A percentile compares a stretch with the other conserved stretches of the same genome.
phyloP scores from a whole-genome alignment of 805 yeast species.

The Ogataea polymorpha region DNA sequence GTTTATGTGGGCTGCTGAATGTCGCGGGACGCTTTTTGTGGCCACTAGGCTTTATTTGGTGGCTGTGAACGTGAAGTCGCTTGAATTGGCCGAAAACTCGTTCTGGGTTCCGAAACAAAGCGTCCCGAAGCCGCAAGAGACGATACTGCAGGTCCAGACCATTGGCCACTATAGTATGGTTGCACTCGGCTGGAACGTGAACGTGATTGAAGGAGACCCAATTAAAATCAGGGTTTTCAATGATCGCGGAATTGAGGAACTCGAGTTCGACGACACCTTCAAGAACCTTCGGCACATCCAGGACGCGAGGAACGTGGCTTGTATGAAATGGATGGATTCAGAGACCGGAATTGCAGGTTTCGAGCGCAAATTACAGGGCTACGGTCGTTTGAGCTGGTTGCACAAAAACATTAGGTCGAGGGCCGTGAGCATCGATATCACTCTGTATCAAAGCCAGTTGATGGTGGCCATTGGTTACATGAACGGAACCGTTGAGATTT shows the following conservation, averaged over 20 bases:
- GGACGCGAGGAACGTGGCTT: neutral
- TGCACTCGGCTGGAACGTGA: slow-evolving; percentile 6
- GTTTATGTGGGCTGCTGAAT: slow-evolving; percentile 2
- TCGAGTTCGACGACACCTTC: slow-evolving; percentile 1
- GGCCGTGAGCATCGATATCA: neutral
- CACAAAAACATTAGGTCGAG: neutral
- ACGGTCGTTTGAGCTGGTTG: slow-evolving; percentile 1
- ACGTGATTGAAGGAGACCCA: slow-evolving; percentile 1
- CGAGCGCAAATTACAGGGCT: slow-evolving; percentile 2
- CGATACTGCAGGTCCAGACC: neutral
- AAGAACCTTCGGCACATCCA: neutral
- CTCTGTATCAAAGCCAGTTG: neutral
- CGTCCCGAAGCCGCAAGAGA: neutral
- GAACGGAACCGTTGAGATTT: slow-evolving; percentile 4
- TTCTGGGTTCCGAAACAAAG: slow-evolving; percentile 1
- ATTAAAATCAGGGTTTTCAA: slow-evolving; percentile 3
- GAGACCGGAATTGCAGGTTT: slow-evolving; percentile 3
- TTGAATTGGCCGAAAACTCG: neutral
- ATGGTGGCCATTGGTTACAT: slow-evolving; percentile 3
- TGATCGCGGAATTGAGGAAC: slow-evolving; percentile 2
- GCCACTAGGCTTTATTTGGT: slow-evolving; percentile 3
- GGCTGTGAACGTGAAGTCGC: neutral
- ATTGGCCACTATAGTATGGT: neutral
- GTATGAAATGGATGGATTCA: slow-evolving; percentile 4
- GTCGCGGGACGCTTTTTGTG: slow-evolving; percentile 2